Evolutionary conservation across 768 basidiomycete genomes (phyloP).

Genomic region (Harrya chromipes): DNA sequence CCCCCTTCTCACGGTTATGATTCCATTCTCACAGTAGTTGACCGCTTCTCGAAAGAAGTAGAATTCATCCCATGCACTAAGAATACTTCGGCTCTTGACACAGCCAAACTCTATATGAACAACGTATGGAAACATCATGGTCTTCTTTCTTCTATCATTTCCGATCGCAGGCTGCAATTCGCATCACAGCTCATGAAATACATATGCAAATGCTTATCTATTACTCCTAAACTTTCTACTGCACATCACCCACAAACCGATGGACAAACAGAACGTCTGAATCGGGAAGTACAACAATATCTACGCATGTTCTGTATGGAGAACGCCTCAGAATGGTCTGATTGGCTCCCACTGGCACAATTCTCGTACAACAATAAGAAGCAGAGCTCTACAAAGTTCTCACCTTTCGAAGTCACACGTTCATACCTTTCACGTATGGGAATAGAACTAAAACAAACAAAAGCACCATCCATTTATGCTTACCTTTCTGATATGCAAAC

Average conservation of each 20-base stretch:
- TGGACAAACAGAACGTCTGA: conserved; percentile 29
- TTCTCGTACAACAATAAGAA: no score
- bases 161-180: background rate
- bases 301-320: no score
- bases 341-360: background rate
- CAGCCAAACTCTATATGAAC: no score
- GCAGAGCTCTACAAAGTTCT: no score
- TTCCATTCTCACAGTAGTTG: background rate
- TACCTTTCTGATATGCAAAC: no score
- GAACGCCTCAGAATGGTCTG: no score
- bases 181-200: background rate
- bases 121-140: background rate
- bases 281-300: background rate
- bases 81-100: background rate
- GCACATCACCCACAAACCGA: conserved; percentile 40
- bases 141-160: background rate
- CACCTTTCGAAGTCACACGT: background rate
- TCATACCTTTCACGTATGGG: no score
- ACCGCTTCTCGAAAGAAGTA: background rate
- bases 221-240: conserved; percentile 27
- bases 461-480: no score
- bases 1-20: background rate
- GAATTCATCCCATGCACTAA: background rate
- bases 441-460: no score
- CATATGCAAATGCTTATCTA: background rate